These are phyloP conservation scores for Juncus effusus DNA, from an alignment of 176 grass and related monocot species.

Conservation along the genomic window DNA sequence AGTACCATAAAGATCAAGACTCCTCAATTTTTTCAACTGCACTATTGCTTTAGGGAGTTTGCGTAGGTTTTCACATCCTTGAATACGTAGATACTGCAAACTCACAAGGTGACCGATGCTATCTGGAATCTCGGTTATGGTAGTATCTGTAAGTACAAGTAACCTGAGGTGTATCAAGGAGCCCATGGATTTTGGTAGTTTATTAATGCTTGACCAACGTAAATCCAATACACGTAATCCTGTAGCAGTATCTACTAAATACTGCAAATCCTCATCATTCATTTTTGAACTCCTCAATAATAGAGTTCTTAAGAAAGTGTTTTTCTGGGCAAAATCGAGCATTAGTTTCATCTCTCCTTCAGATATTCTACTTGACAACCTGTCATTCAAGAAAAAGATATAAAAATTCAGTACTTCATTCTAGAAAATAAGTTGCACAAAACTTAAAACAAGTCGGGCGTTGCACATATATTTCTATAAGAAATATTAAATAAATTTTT, in stretches of 20 bases:
- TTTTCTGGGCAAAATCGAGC: background rate
- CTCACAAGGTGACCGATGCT: slow-evolving; percentile 18
- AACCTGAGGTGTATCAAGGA: slow-evolving; percentile 12
- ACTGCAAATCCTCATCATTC: background rate
- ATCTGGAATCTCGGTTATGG: slow-evolving; percentile 13
- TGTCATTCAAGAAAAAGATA: background rate
- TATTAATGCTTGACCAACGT: background rate
- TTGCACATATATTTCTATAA: no score
- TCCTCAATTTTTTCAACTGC: slow-evolving; percentile 14
- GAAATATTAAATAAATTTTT: no score
- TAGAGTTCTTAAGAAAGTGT: slow-evolving; percentile 14
- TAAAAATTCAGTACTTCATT: no score
- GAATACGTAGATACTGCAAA: slow-evolving; percentile 19
- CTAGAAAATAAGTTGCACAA: no score
- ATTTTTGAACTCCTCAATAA: background rate
- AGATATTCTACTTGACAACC: background rate
- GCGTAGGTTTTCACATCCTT: background rate
- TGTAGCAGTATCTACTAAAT: background rate
- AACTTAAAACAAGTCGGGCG: no score
- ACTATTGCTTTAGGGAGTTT: slow-evolving; percentile 15
- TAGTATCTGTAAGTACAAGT: background rate
- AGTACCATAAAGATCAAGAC: background rate
- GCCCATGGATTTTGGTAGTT: slow-evolving; percentile 22
- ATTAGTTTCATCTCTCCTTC: background rate
- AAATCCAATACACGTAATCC: slow-evolving; percentile 31